Base-by-base conservation (phyloP, 192 early-diverging fungal species). In the Irineochytrium annulatum region DNA sequence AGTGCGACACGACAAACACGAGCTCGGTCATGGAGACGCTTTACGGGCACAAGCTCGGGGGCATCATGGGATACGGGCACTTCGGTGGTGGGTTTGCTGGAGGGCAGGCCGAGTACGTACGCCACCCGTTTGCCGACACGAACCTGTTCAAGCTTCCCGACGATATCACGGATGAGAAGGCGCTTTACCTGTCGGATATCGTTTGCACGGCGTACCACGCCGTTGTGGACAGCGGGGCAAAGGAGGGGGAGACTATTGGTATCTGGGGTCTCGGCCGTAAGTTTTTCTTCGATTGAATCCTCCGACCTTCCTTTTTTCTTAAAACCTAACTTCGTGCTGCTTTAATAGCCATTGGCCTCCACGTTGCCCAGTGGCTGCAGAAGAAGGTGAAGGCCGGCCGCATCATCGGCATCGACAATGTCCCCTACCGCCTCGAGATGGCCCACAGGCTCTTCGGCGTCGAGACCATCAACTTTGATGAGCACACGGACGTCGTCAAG, bases 261-360 rank as follows among this genome's bases (percentile, higher is more conserved):
- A 66, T 84, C 32, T 84, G 82, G 82, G 78, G 78, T 45, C 19
- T 55, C n/a, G n/a, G n/a, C n/a, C n/a, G n/a, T n/a, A n/a, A n/a
- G n/a, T n/a, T n/a, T n/a, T n/a, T n/a, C n/a, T n/a, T n/a, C n/a
- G n/a, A n/a, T n/a, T n/a, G n/a, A n/a, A n/a, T n/a, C n/a, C n/a
- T n/a, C n/a, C n/a, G n/a, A n/a, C n/a, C n/a, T n/a, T n/a, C n/a
- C n/a, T n/a, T n/a, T n/a, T n/a, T n/a, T n/a, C n/a, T n/a, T n/a
- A n/a, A n/a, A n/a, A n/a, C n/a, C 39, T n/a, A 41, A n/a, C n/a
- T n/a, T 41, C 39, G n/a, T n/a, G n/a, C 39, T n/a, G 63, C 58
- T 1, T 34, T 67, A 34, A 81, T 75, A 16, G 78, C 82, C 48
- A 76, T 84, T 46, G 81, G 81, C 39, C 58, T 84, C 53, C 56